phyloP scores from a whole-genome alignment of 352 stramenopile genomes.

The Pilasporangium apinafurcum region DNA sequence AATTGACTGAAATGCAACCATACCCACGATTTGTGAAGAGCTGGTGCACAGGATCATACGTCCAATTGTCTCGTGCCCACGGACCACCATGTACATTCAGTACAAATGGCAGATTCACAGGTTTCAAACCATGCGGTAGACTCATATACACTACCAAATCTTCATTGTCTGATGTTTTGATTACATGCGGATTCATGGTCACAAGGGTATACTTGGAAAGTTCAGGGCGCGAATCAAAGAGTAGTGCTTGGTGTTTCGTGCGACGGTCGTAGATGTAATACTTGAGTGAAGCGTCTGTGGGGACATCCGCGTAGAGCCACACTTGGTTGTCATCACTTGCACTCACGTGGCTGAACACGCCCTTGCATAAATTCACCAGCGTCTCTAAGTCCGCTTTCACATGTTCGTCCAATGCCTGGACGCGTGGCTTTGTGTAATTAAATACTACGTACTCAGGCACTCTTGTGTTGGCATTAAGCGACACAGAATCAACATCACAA shows the following conservation, averaged over 20 bases:
- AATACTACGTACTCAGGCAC: constrained; percentile 19
- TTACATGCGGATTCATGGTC: constrained; percentile 23
- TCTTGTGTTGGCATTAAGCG: constrained; percentile 17
- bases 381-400: constrained; percentile 22
- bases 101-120: constrained; percentile 27
- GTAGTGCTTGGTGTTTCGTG: constrained; percentile 16
- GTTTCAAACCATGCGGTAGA: constrained; percentile 17
- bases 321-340: constrained; percentile 38
- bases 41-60: constrained; percentile 23
- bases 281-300: constrained; percentile 49
- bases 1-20: constrained; percentile 47
- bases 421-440: constrained; percentile 24
- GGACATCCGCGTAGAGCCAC: constrained; percentile 49
- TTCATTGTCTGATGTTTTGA: constrained; percentile 36
- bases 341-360: constrained; percentile 23
- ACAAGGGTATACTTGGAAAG: constrained; percentile 28
- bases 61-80: constrained; percentile 26
- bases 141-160: constrained; percentile 40
- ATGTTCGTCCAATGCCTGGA: constrained; percentile 20
- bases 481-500: constrained; percentile 18
- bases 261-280: constrained; percentile 37
- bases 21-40: constrained; percentile 42
- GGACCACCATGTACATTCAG: constrained; percentile 32
- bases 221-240: constrained; percentile 29
- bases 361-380: constrained; percentile 6